Percentiles rank a stretch among this genome's conserved stretches.
Conservation (phyloP, 306 rosid genomes). For the Nissolia schottii region DNA sequence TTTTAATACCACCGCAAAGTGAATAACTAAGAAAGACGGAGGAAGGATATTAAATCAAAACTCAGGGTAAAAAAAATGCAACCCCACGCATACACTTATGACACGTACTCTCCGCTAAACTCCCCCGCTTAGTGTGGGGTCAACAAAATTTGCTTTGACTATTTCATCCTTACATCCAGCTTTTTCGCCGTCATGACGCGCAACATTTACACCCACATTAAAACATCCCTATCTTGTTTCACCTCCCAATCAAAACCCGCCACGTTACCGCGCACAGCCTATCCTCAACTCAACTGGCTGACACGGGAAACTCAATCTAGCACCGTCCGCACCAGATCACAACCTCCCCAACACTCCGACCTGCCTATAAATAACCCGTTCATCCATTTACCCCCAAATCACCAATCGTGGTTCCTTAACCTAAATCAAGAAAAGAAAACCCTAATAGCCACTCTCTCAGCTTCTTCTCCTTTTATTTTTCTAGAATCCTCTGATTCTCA, state of each 20-base stretch:
- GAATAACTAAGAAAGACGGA: too few relatives aligned
- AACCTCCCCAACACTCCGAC: background rate
- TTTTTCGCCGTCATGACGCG: background rate
- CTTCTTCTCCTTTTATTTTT: too few relatives aligned
- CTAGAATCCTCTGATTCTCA: background rate
- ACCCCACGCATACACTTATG: background rate
- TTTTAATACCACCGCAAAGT: too few relatives aligned
- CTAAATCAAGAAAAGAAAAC: background rate
- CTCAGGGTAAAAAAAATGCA: too few relatives aligned
- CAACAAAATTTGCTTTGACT: background rate
- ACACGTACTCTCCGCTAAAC: background rate
- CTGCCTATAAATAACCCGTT: background rate
- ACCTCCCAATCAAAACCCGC: background rate
- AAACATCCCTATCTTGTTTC: background rate
- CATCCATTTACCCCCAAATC: fast-evolving
- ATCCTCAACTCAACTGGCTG: background rate
- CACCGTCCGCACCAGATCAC: background rate
- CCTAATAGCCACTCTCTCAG: background rate
- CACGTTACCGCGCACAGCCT: background rate
- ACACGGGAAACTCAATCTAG: background rate
- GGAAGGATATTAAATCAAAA: too few relatives aligned
- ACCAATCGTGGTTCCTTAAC: background rate
- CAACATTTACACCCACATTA: background rate
- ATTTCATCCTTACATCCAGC: background rate
- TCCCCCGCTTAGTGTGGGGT: background rate